Base-by-base conservation (phyloP, 2,329 filamentous ascomycete genomes). In the Chaetothyriales sp. region DNA sequence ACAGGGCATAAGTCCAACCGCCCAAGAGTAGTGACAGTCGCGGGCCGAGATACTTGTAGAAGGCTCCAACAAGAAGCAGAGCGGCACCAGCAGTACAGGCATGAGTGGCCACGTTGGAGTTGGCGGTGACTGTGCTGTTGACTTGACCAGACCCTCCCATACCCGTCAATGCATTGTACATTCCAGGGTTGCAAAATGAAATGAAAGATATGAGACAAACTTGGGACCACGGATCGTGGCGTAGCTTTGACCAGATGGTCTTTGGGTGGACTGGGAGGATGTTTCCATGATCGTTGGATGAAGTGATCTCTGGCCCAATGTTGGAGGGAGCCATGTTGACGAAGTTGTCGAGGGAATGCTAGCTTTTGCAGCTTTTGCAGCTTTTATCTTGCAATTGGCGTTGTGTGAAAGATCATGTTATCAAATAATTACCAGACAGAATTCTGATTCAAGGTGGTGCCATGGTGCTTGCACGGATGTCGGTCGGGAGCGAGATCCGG, bases 31-130 rank as follows among this genome's bases (percentile, higher is more conserved):
- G 57, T 6, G 70, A 70, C 40, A 70, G 56, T 20, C 66, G 68
- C 18, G 73, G 61, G 50, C 71, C 71, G 4, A 48, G 43, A 13
- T 50, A 51, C 5, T 50, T 73, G 43, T 69, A 67, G 50, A 73
- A 66, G 19, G 67, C 70, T 7, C 79, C 80, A 46, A 78, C 78
- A 56, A 81, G 78, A 71, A 82, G 81, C 15, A 78, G 61, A 1
- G 72, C 78, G 10, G 81, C 72, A 2, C 81, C 75, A 52, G 78
- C 78, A 64, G 88, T 87, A 37, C 82, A 84, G 56, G 80, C 80
- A 70, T 88, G 50, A 18, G 54, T 44, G 4, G 54, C 56, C 15
- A 54, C 49, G 13, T 49, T 55, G 18, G 54, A 51, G 20, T 54
- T 56, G n/a, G 51, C 51, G 1, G 54, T 49, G 3, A 54, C 56